Percentiles rank a stretch among this genome's conserved stretches.
Conservation (phyloP, 129 eudicot species). For the Tagetes erecta region DNA sequence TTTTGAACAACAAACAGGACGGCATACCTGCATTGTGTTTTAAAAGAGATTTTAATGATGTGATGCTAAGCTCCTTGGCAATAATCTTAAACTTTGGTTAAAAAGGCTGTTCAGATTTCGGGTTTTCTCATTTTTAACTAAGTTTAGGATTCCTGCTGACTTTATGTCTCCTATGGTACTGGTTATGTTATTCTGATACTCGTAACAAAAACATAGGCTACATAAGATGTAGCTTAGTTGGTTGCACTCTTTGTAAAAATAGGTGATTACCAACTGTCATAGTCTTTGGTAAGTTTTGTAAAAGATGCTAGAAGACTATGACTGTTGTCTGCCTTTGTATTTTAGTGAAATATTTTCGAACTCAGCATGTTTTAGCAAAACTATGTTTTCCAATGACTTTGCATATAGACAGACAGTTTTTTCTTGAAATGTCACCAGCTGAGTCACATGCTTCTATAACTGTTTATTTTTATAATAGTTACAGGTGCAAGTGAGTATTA, state of each 20-base stretch:
- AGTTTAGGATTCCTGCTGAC: neutral
- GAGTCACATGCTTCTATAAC: neutral
- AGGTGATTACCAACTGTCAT: neutral
- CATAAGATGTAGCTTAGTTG: constrained; percentile 11
- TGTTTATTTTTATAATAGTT: neutral
- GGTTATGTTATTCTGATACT: neutral
- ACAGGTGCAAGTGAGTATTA: neutral
- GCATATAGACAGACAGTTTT: neutral
- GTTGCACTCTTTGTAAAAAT: neutral
- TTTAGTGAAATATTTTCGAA: neutral
- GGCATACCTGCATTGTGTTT: constrained; percentile 14
- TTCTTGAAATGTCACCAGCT: neutral
- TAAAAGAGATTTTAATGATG: neutral
- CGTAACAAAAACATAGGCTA: neutral
- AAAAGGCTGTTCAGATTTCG: neutral
- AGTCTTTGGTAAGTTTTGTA: neutral
- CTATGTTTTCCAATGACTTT: neutral
- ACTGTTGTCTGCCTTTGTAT: constrained; percentile 2
- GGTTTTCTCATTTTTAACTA: neutral
- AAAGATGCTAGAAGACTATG: constrained; percentile 13
- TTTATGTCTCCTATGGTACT: neutral
- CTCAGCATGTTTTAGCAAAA: neutral
- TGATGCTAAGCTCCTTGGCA: constrained; percentile 7
- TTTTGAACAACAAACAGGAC: neutral
- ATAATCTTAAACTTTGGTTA: neutral